Conservation (phyloP, 257 asterid species). For the Mitragyna speciosa region DNA sequence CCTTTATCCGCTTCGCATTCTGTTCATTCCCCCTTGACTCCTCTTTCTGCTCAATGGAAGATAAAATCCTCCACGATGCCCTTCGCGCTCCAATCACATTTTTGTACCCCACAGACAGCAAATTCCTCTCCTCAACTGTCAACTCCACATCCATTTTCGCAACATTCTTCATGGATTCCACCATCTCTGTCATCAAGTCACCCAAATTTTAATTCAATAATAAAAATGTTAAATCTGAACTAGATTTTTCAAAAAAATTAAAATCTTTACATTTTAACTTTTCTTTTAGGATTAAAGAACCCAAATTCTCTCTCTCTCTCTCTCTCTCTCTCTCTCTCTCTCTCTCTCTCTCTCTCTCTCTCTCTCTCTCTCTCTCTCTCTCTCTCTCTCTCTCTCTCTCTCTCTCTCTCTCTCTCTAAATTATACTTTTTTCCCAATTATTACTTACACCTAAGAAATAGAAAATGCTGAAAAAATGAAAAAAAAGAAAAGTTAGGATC, state of each 20-base stretch:
- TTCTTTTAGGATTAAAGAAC: too few relatives aligned
- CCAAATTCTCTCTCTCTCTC: too few relatives aligned
- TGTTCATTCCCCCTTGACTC: conserved; percentile 81
- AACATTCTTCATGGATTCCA: conserved; percentile 75
- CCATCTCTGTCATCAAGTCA: conserved; percentile 57
- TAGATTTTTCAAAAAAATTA: not conserved
- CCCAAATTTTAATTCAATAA: not conserved
- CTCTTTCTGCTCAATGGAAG: conserved; percentile 89
- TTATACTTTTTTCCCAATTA: not conserved
- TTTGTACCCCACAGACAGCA: conserved; percentile 89
- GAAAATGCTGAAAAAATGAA: not conserved
- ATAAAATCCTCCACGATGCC: conserved; percentile 91
- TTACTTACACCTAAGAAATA: not conserved
- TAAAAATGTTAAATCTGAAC: too few relatives aligned
- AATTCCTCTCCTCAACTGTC: conserved; percentile 82
- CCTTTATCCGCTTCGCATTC: conserved; percentile 79
- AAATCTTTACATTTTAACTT: not conserved
- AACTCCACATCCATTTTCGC: conserved; percentile 74
- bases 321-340: too few relatives aligned
- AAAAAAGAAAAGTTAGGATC: not conserved
- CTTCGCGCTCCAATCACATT: conserved; percentile 82
- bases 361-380: too few relatives aligned
- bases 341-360: not conserved
- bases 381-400: too few relatives aligned
- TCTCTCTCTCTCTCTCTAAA: not conserved